These are phyloP conservation scores for Hypoxylon sp. DNA, from an alignment of 2,329 filamentous ascomycete genomes.

Conservation along the genomic window DNA sequence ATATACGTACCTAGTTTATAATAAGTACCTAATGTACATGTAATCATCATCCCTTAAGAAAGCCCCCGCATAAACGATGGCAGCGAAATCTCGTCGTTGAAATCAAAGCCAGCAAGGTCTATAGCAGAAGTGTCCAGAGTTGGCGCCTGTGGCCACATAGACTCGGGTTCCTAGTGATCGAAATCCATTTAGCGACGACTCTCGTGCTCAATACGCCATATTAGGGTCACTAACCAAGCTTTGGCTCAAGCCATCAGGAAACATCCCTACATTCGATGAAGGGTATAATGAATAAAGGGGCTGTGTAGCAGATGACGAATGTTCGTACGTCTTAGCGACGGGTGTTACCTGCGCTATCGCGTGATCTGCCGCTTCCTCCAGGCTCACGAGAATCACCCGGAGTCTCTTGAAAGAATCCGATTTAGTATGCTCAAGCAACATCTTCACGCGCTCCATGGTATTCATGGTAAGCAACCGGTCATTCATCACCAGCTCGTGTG, in stretches of 20 bases:
- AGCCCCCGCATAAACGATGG: constrained; percentile 27
- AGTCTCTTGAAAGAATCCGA: constrained; percentile 42
- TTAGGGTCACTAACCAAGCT: constrained; percentile 22
- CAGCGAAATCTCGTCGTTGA: constrained; percentile 14
- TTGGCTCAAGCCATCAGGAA: constrained; percentile 13
- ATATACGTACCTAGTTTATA: no score
- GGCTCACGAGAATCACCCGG: constrained; percentile 34
- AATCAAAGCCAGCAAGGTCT: constrained; percentile 27
- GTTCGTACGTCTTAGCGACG: not conserved
- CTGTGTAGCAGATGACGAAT: constrained; percentile 1
- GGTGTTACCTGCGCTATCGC: constrained; percentile 14
- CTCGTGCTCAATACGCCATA: not conserved
- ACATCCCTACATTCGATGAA: constrained; percentile 12
- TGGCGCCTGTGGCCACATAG: constrained; percentile 26
- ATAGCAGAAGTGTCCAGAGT: constrained; percentile 8
- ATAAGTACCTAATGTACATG: no score
- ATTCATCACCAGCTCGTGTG: constrained; percentile 35
- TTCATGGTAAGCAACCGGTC: constrained; percentile 44
- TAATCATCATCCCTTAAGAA: no score
- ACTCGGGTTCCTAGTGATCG: constrained; percentile 18
- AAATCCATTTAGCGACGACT: constrained; percentile 14
- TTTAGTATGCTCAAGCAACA: constrained; percentile 37
- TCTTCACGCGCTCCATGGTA: constrained; percentile 41
- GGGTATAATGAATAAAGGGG: constrained; percentile 10
- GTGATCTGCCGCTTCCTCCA: constrained; percentile 36